Evolutionary conservation across 371 early-diverging fungal genomes (phyloP), one percentile per base, ranked within the genome.

Genomic region (Lichtheimia ramosa): DNA sequence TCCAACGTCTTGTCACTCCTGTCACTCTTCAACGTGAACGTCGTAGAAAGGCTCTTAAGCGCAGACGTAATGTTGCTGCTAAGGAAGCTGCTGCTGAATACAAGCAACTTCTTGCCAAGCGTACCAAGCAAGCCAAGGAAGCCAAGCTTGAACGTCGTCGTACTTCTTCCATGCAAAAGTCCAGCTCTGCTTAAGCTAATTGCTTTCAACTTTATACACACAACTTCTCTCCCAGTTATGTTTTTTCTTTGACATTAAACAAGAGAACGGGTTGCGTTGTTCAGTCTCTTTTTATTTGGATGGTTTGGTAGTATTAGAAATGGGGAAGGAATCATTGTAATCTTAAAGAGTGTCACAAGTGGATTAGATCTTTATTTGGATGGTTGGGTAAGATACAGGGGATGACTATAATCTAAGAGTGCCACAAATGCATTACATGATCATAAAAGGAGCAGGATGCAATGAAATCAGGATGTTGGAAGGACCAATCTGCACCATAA

Each of bases 1-100:
- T 98, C 89, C 98, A 98, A 84, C 96, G 98, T 74, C 88, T 98
- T 67, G 94, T 98, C 66, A 98, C 98, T 68, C 98, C 98, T 69
- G 81, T 89, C 69, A 92, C 91, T 62, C 89, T 96, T 61, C 97
- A 96, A 85, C 94, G 95, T 85, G 94, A 94, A 89, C 88, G 96
- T 64, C 89, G 86, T 74, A 85, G 81, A 64, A 74, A 82, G 63
- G 90, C 95, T 70, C 81, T 89, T 77, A 97, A 96, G 95, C 83
- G 83, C 70, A 84, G 84, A 75, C 86, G 88, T 67, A 74, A 83
- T 56, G 89, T 87, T 71, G 85, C 87, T 68, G 86, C 92, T 73
- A 86, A 83, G 77, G 95, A 91, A 77, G 92, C 89, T 51, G 96
- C 94, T 61, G 87, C 90, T 65, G 93, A 94, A 65, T 98, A 97